phyloP scores from a whole-genome alignment of 208 protist species.

The Giardia muris region DNA sequence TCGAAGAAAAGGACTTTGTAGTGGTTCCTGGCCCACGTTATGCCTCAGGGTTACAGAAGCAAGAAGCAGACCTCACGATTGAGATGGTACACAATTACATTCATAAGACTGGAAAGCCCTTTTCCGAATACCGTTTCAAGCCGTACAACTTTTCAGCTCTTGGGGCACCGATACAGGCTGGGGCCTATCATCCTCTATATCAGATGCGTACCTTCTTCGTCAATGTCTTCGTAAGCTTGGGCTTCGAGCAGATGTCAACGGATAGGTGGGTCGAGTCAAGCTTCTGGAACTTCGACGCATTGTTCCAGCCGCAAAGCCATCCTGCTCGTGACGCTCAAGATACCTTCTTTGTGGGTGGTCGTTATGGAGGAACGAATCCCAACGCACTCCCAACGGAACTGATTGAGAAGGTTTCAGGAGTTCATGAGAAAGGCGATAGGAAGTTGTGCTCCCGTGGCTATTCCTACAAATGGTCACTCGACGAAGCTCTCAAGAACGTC shows the following conservation, averaged over 20 bases:
- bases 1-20: not conserved
- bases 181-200: slow-evolving; percentile 68
- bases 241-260: slow-evolving; percentile 98
- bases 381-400: slow-evolving; percentile 46
- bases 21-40: not conserved
- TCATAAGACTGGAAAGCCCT: not conserved
- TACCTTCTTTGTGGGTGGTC: slow-evolving; percentile 90
- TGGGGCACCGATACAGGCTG: not conserved
- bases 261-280: slow-evolving; percentile 89
- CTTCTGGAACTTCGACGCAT: slow-evolving; percentile 99
- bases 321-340: slow-evolving; percentile 96
- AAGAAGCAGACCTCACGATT: not conserved
- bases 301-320: slow-evolving; percentile 98
- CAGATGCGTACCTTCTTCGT: slow-evolving; percentile 92
- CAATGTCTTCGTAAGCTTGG: slow-evolving; percentile 93
- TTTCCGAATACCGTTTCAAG: not conserved
- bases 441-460: slow-evolving; percentile 55
- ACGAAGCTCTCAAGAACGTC: slow-evolving; percentile 79
- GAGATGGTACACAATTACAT: not conserved
- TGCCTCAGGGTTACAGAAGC: not conserved
- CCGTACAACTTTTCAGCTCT: slow-evolving; percentile 20
- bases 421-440: slow-evolving; percentile 68
- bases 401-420: slow-evolving; percentile 65
- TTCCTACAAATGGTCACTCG: slow-evolving; percentile 71
- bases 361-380: not conserved